Conservation (phyloP, 1,284 basidiomycete species). For the Athelia psychrophila region DNA sequence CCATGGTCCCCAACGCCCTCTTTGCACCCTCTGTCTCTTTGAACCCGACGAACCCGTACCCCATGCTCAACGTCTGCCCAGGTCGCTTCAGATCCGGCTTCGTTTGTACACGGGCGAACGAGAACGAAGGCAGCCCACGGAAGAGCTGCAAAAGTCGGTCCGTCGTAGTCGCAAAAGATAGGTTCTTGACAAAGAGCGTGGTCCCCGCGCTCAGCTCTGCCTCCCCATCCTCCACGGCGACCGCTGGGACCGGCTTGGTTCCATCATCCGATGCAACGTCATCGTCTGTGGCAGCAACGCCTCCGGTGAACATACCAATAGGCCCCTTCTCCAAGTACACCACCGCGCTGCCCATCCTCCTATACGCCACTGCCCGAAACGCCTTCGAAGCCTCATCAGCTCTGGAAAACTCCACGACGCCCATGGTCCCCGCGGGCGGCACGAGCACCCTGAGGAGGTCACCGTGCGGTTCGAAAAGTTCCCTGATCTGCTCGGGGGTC, state of each 20-base stretch:
- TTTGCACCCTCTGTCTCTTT: slow-evolving; percentile 71
- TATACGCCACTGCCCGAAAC: slow-evolving; percentile 84
- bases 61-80: slow-evolving; percentile 80
- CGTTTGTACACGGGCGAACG: slow-evolving; percentile 89
- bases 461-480: slow-evolving; percentile 81
- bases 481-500: slow-evolving; percentile 67
- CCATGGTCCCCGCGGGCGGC: slow-evolving; percentile 93
- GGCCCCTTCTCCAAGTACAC: slow-evolving; percentile 95
- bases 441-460: slow-evolving; percentile 77
- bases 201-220: slow-evolving; percentile 62
- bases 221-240: slow-evolving; percentile 31
- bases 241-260: slow-evolving; percentile 42
- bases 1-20: slow-evolving; percentile 76
- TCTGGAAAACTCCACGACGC: slow-evolving; percentile 85
- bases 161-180: slow-evolving; percentile 87
- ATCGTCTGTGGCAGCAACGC: slow-evolving; percentile 14
- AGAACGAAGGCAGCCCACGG: slow-evolving; percentile 77
- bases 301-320: slow-evolving; percentile 67
- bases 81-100: slow-evolving; percentile 84
- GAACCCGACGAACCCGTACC: slow-evolving; percentile 96
- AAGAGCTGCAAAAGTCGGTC: slow-evolving; percentile 74
- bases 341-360: slow-evolving; percentile 85
- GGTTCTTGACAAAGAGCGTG: slow-evolving; percentile 94
- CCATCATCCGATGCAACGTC: slow-evolving; percentile 18
- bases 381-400: slow-evolving; percentile 71